Base-by-base conservation (phyloP, 2,329 filamentous ascomycete genomes). In the Diaporthe eres region DNA sequence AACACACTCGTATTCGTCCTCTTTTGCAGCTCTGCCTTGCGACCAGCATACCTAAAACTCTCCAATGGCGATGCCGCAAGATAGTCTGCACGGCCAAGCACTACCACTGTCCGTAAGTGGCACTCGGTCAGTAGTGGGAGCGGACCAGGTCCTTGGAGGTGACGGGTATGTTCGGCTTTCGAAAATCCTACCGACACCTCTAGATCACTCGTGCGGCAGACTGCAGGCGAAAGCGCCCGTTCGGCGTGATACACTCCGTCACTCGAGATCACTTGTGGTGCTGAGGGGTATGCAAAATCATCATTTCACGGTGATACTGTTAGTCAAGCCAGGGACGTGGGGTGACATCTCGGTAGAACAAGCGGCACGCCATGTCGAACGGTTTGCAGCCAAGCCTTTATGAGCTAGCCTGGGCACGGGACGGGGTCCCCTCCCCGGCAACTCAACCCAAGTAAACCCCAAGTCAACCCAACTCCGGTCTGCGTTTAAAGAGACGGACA, bases 301-400 rank as follows among this genome's bases (percentile, higher is more conserved):
- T 51, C 65, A 68, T 47, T 51, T 68, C 47, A 25, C 31, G 31
- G 65, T 42, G n/a, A 70, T 42, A 37, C 49, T 70, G n/a, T 55
- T 55, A 55, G 65, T 70, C 65, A 70, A 55, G 31, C 34, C 31
- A 70, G 65, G 47, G 34, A 22, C 13, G 47, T 55, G 42, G 49
- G 49, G 65, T 70, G 65, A 70, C 65, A 70, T 55, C 22, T 55
- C 15, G 31, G 49, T 70, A 42, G 10, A 42, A 70, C 47, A 55
- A 70, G 65, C 65, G 49, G 49, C 44, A 51, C 28, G 34, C 47
- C 65, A 68, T n/a, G 28, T 39, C 65, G 31, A 53, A 68, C 65
- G 65, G 47, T 37, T 13, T 28, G 47, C 34, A 37, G 65, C 65
- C 65, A 70, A 70, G 65, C 65, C 65, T 70, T 42, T 55, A 37